Evolutionary conservation across 1,139 yeast genomes (phyloP), one percentile per base, ranked within the genome.

Genomic region (Taphrina wiesneri): DNA sequence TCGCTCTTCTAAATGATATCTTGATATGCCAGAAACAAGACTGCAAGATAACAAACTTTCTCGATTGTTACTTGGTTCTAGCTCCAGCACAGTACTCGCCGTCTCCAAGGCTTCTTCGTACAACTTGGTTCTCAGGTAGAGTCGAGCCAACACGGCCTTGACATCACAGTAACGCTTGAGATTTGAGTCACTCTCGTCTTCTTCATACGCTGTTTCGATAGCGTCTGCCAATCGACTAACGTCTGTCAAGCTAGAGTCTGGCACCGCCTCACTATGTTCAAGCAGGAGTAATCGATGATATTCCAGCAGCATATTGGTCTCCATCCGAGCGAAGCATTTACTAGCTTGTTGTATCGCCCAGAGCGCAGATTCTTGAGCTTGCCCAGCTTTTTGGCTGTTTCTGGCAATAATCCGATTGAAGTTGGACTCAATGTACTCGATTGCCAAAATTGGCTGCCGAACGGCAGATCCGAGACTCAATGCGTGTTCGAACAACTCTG

Each of bases 401-500:
- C 26, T 23, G 15, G 49, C 49, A 9, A 13, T 21, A 13, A 21
- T 7, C 2, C 30, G 43, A 4, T 34, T n/a, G 39, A 52, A 2
- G 13, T 26, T 32, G 15, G 59, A 19, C 15, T 54, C 34, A 23
- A 39, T 25, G 19, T n/a, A 54, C 47, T 54, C 41, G 32, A 39
- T 19, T 6, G 49, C 59, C 1, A 54, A 19, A 21, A 54, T 21
- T 13, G 59, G 59, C 1, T 25, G 36, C 1, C 4, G 1, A n/a
- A 25, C 3, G 19, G 34, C 23, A 1, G 32, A 25, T 21, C 59
- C 59, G 7, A 54, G 46, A 28, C 36, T 23, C 15, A 25, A 23
- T 21, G 96, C 88, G 75, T 92, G 97, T 0, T 90, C 86, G 73
- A 86, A 87, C 60, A 88, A 75, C 21, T 80, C 79, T 9, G 81